phyloP scores from a whole-genome alignment of 768 basidiomycete genomes.

The Cystoderma amianthinum region DNA sequence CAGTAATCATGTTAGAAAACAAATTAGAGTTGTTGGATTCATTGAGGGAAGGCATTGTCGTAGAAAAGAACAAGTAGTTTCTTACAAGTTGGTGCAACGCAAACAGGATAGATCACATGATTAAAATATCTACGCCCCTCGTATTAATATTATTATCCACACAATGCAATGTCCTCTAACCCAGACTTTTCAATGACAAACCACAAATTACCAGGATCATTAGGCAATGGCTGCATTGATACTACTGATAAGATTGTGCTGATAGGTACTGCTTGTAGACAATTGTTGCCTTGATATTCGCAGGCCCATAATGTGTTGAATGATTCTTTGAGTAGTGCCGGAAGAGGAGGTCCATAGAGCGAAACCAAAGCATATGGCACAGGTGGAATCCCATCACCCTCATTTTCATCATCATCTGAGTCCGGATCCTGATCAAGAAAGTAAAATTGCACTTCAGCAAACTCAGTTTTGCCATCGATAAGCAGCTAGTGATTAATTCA shows the following conservation, averaged over 20 bases:
- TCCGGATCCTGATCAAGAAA: constrained; percentile 7
- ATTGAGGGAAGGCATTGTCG: too few species aligned
- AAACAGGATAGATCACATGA: too few species aligned
- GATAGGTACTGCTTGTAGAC: constrained; percentile 6
- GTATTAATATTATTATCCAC: too few species aligned
- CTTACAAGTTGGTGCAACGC: too few species aligned
- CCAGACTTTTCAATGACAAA: constrained; percentile 33
- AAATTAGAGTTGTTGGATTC: too few species aligned
- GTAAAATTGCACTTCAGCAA: constrained; percentile 12
- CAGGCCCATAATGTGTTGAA: constrained; percentile 9
- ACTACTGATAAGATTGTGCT: constrained; percentile 11
- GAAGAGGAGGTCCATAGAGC: constrained; percentile 10
- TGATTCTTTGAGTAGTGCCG: constrained; percentile 9
- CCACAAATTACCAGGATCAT: constrained; percentile 26
- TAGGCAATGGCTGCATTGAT: constrained; percentile 14
- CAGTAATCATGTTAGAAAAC: too few species aligned
- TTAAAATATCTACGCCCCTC: too few species aligned
- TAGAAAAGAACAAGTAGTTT: too few species aligned
- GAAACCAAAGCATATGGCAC: constrained; percentile 10
- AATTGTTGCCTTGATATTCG: constrained; percentile 5
- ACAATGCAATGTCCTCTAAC: constrained; percentile 17
- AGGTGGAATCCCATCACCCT: too few species aligned
- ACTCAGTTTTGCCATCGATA: constrained; percentile 6
- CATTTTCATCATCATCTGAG: too few species aligned
- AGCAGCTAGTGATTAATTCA: too few species aligned